phyloP scores from a whole-genome alignment of 345 rosid genomes.

The Jatropha curcas region DNA sequence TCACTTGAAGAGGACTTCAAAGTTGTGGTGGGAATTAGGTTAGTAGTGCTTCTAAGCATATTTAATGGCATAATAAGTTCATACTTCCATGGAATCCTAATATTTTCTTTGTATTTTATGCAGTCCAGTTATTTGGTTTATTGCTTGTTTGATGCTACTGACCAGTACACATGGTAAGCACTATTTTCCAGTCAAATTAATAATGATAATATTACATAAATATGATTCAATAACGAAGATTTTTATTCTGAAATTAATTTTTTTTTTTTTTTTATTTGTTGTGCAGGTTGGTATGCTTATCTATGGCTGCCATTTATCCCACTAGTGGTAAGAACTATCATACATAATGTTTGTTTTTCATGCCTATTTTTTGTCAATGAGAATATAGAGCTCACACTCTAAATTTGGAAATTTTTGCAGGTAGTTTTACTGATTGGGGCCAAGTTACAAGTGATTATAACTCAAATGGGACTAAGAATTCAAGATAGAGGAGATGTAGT shows the following conservation, averaged over 20 bases:
- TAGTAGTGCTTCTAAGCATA: background rate
- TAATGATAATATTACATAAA: background rate
- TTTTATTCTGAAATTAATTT: too few species aligned
- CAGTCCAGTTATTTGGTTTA: slow-evolving; percentile 81
- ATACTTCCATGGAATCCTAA: slow-evolving; percentile 8
- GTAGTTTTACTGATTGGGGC: slow-evolving; percentile 69
- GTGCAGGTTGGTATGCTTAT: slow-evolving; percentile 67
- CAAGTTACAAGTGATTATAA: slow-evolving; percentile 83
- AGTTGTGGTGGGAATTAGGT: slow-evolving; percentile 91
- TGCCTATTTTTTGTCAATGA: background rate
- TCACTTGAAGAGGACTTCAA: slow-evolving; percentile 88
- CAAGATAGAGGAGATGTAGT: slow-evolving; percentile 87
- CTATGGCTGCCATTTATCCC: slow-evolving; percentile 87
- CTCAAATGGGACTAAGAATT: slow-evolving; percentile 73
- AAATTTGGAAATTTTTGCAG: slow-evolving; percentile 39
- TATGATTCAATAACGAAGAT: background rate
- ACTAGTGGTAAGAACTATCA: slow-evolving; percentile 59
- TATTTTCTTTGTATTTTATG: slow-evolving; percentile 19
- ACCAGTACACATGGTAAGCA: slow-evolving; percentile 75
- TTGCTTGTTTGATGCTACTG: slow-evolving; percentile 65
- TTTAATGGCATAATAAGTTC: background rate
- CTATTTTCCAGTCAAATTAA: background rate
- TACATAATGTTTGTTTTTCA: background rate
- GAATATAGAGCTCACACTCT: background rate
- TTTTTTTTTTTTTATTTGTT: background rate